Percentiles rank a stretch among this genome's conserved stretches.
Conservation (phyloP, 1,284 basidiomycete genomes). For the Apiotrichum veenhuisii region DNA sequence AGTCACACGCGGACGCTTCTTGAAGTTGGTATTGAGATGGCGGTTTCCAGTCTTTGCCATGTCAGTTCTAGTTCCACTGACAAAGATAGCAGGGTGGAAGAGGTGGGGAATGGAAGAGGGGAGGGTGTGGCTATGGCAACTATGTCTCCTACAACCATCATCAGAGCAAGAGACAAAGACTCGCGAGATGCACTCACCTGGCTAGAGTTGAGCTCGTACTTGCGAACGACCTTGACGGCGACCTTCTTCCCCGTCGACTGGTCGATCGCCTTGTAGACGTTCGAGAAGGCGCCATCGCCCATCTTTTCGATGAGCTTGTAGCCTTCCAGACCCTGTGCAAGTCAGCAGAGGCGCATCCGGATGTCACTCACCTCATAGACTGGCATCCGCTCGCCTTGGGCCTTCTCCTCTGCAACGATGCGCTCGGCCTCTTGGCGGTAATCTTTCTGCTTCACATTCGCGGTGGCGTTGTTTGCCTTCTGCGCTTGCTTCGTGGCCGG, state of each 20-base stretch:
- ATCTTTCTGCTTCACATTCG: constrained; percentile 23
- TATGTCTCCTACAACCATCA: neutral
- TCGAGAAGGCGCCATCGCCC: constrained; percentile 98
- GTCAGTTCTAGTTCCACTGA: constrained; percentile 9
- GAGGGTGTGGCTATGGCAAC: neutral
- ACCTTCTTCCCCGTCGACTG: constrained; percentile 72
- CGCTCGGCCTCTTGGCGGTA: constrained; percentile 63
- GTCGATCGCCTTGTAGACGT: constrained; percentile 93
- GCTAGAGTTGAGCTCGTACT: constrained; percentile 87
- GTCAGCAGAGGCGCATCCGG: neutral
- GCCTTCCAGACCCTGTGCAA: constrained; percentile 66
- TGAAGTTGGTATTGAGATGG: constrained; percentile 86
- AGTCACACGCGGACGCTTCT: constrained; percentile 88
- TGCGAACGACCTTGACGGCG: constrained; percentile 96
- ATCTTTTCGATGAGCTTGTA: constrained; percentile 83
- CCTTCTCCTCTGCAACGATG: constrained; percentile 73
- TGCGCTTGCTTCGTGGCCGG: neutral
- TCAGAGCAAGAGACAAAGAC: neutral
- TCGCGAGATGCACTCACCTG: constrained; percentile 72
- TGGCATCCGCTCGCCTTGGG: constrained; percentile 73
- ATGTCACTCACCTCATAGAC: constrained; percentile 56
- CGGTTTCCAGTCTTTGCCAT: constrained; percentile 74
- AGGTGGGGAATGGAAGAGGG: neutral
- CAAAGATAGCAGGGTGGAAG: neutral
- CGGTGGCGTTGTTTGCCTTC: constrained; percentile 15